Percentiles rank a stretch among this genome's conserved stretches.
Evolutionary conservation across 768 basidiomycete genomes (phyloP).

Genomic region (Lentinula raphanica): DNA sequence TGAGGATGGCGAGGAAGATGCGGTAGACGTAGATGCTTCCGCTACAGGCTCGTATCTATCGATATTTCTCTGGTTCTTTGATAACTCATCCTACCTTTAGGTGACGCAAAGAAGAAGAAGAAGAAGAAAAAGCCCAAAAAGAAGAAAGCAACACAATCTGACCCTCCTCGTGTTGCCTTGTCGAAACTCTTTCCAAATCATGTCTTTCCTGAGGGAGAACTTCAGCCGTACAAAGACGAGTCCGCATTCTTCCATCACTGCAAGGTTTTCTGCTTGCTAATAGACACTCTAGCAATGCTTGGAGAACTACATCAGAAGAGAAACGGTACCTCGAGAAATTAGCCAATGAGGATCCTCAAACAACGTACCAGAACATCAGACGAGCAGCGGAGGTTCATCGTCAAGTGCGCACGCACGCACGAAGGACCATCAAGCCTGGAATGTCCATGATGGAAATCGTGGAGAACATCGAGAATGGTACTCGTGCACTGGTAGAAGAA

Average conservation of each 20-base stretch:
- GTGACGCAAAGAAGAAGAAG: slow-evolving; percentile 75
- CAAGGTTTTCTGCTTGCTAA: slow-evolving; percentile 2
- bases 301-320: slow-evolving; percentile 88
- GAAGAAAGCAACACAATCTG: slow-evolving; percentile 78
- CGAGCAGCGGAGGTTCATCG: slow-evolving; percentile 95
- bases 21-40: slow-evolving; percentile 5
- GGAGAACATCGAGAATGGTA: slow-evolving; percentile 88
- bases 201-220: slow-evolving; percentile 88
- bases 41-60: background rate
- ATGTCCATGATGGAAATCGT: slow-evolving; percentile 94
- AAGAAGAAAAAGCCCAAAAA: slow-evolving; percentile 93
- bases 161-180: slow-evolving; percentile 86
- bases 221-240: slow-evolving; percentile 90
- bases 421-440: slow-evolving; percentile 82
- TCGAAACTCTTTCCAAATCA: slow-evolving; percentile 85
- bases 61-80: background rate
- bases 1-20: slow-evolving; percentile 15
- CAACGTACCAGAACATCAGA: slow-evolving; percentile 86
- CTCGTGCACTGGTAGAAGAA: slow-evolving; percentile 88
- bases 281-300: slow-evolving; percentile 61
- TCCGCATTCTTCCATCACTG: slow-evolving; percentile 23
- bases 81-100: slow-evolving; percentile 20
- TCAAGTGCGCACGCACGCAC: slow-evolving; percentile 79
- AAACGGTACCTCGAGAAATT: slow-evolving; percentile 77
- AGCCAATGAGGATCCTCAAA: slow-evolving; percentile 72